phyloP scores from a whole-genome alignment of 345 rosid genomes.

The Eutrema heterophyllum region DNA sequence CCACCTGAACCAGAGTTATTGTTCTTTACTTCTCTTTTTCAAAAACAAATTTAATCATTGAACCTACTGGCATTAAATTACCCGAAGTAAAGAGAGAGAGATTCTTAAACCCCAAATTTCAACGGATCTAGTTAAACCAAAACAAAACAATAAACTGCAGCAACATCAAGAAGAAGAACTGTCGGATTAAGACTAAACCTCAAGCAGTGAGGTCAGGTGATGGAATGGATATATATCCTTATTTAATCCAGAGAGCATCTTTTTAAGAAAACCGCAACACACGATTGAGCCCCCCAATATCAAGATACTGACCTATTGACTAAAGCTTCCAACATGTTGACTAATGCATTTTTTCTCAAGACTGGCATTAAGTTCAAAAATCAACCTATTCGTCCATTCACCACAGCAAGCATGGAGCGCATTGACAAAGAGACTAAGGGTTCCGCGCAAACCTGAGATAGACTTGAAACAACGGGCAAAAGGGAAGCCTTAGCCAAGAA shows the following conservation, averaged over 20 bases:
- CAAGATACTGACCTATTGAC: not conserved
- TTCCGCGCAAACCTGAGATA: conserved; percentile 66
- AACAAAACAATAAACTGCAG: not conserved
- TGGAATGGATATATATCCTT: not conserved
- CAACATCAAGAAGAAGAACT: not conserved
- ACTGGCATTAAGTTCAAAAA: not conserved
- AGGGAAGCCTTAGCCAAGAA: conserved; percentile 79
- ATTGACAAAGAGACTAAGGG: not conserved
- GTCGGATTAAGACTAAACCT: not conserved
- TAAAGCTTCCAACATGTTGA: not conserved
- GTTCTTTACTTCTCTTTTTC: conserved; percentile 4
- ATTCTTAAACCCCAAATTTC: not conserved
- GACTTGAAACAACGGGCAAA: conserved; percentile 69
- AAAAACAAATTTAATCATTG: not conserved
- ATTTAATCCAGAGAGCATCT: not conserved
- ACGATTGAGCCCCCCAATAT: not conserved
- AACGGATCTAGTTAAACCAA: not conserved
- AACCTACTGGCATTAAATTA: not conserved
- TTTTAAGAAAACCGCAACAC: not conserved
- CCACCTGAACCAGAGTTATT: conserved; percentile 54
- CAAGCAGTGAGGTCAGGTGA: not conserved
- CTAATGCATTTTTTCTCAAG: not conserved
- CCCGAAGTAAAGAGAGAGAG: not conserved
- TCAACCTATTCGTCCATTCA: not conserved
- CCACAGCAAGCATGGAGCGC: not conserved